A percentile compares a stretch with the other conserved stretches of the same genome.
phyloP scores from a whole-genome alignment of 371 early-diverging fungal genomes.

The Phascolomyces articulosus region DNA sequence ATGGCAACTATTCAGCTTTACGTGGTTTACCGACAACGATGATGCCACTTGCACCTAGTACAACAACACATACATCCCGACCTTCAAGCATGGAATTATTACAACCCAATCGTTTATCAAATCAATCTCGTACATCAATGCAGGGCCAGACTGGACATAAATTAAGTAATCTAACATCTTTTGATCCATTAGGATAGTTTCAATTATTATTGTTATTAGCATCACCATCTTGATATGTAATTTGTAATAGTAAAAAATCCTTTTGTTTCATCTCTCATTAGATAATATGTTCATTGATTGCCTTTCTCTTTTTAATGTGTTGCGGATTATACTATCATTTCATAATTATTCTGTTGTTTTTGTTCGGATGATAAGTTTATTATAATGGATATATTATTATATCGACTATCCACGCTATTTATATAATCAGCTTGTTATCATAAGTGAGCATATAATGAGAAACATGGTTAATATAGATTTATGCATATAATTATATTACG shows the following conservation, averaged over 20 bases:
- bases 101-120: slow-evolving; percentile 19
- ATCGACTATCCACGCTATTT: too few relatives aligned
- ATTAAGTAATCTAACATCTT: slow-evolving; percentile 31
- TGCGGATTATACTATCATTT: too few relatives aligned
- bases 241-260: neutral
- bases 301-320: too few relatives aligned
- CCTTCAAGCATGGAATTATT: slow-evolving; percentile 30
- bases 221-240: neutral
- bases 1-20: slow-evolving; percentile 16
- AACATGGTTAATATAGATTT: too few relatives aligned
- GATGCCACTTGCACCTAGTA: slow-evolving; percentile 13
- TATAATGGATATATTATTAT: too few relatives aligned
- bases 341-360: too few relatives aligned
- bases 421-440: too few relatives aligned
- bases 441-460: too few relatives aligned
- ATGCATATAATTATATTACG: too few relatives aligned
- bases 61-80: slow-evolving; percentile 5
- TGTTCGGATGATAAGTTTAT: too few relatives aligned
- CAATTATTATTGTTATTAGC: neutral
- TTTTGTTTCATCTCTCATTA: too few relatives aligned
- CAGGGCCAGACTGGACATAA: slow-evolving; percentile 18
- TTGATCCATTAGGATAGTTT: slow-evolving; percentile 44
- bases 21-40: slow-evolving; percentile 12
- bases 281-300: too few relatives aligned
- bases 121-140: slow-evolving; percentile 5